phyloP scores from a whole-genome alignment of 768 basidiomycete species.

The Pisolithus microcarpus region DNA sequence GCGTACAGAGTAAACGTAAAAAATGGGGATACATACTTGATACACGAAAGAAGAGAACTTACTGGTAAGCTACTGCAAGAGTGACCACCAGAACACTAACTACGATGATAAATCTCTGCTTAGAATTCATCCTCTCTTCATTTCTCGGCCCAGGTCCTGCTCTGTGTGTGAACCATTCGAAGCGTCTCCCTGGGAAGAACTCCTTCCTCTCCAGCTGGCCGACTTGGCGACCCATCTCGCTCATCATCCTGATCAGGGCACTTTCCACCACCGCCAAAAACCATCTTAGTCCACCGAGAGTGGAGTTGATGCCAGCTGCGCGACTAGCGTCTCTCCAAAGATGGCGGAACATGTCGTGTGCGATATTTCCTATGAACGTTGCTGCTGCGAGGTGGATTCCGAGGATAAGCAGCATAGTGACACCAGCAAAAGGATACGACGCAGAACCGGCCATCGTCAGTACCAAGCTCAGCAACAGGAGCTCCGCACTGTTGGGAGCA shows the following conservation, averaged over 20 bases:
- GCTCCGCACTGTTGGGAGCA: slow-evolving; percentile 45
- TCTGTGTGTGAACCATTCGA: slow-evolving; percentile 51
- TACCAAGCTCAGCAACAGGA: slow-evolving; percentile 25
- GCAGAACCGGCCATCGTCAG: slow-evolving; percentile 10
- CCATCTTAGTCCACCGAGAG: slow-evolving; percentile 31
- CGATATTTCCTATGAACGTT: slow-evolving; percentile 34
- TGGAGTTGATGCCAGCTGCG: slow-evolving; percentile 26
- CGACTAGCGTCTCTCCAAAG: slow-evolving; percentile 36
- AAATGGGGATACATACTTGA: no score
- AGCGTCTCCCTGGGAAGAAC: slow-evolving; percentile 34
- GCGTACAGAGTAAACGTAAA: no score
- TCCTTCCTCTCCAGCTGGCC: slow-evolving; percentile 43
- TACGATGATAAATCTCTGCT: slow-evolving; percentile 25
- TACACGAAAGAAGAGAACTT: not conserved
- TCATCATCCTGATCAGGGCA: slow-evolving; percentile 42
- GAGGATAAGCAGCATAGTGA: slow-evolving; percentile 5
- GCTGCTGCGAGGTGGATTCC: slow-evolving; percentile 20
- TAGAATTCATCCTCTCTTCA: slow-evolving; percentile 39
- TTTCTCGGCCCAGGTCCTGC: slow-evolving; percentile 32
- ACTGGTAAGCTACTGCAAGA: not conserved
- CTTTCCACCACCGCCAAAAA: slow-evolving; percentile 41
- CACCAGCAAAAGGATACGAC: slow-evolving; percentile 10
- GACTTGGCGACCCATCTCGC: slow-evolving; percentile 41
- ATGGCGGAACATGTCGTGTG: slow-evolving; percentile 46
- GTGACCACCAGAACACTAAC: slow-evolving; percentile 4